These are phyloP conservation scores for Flueggea neowawraea DNA, from an alignment of 441 rosid species.

Conservation along the genomic window DNA sequence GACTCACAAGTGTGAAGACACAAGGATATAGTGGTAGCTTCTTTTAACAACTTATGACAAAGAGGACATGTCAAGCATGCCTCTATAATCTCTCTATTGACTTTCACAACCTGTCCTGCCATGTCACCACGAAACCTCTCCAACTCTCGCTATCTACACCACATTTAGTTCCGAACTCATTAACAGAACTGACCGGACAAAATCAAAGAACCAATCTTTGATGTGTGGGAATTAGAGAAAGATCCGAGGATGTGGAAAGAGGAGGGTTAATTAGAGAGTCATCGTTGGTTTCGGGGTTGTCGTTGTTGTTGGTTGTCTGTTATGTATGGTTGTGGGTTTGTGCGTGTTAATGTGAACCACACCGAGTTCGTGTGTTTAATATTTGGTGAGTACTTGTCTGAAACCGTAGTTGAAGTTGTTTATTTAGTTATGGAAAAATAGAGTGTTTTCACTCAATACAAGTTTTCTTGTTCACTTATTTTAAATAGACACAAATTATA, in stretches of 20 bases:
- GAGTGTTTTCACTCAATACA: too few species aligned
- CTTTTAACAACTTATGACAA: constrained; percentile 41
- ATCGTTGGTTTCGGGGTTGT: too few species aligned
- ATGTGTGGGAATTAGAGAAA: too few species aligned
- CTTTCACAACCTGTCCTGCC: constrained; percentile 20
- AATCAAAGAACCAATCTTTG: too few species aligned
- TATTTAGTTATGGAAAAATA: too few species aligned
- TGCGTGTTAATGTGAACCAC: constrained; percentile 3
- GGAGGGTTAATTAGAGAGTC: too few species aligned
- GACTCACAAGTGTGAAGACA: constrained; percentile 60
- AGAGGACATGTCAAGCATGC: constrained; percentile 59
- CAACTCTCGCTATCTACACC: neutral
- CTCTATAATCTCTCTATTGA: constrained; percentile 35
- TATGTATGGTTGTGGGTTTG: constrained; percentile 2
- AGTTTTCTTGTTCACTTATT: too few species aligned
- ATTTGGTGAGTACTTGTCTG: neutral
- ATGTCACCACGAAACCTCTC: neutral
- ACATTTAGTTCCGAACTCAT: too few species aligned
- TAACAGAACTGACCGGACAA: too few species aligned
- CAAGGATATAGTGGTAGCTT: constrained; percentile 50
- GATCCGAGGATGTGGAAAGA: too few species aligned
- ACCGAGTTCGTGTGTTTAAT: constrained; percentile 7
- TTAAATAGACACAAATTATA: too few species aligned
- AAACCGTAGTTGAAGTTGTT: too few species aligned
- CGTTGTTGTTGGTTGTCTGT: constrained; percentile 1